A percentile compares a stretch with the other conserved stretches of the same genome.
phyloP scores from a whole-genome alignment of 345 rosid genomes.

The Eucalyptus cloeziana region DNA sequence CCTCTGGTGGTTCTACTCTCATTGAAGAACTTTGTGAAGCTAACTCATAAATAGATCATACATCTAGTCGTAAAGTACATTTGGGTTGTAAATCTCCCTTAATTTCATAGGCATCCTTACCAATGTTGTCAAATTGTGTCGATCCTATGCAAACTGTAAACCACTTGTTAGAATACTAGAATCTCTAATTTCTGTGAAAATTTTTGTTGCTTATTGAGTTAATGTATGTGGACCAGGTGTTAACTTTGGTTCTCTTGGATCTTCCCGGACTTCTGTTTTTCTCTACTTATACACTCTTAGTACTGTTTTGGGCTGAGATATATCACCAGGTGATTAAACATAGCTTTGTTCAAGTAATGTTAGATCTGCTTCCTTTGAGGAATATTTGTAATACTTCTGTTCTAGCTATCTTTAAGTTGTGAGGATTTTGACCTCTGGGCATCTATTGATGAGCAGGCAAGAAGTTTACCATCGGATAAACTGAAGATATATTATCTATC shows the following conservation, averaged over 20 bases:
- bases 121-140: neutral
- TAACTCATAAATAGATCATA: neutral
- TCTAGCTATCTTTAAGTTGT: neutral
- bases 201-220: neutral
- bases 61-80: neutral
- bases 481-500: conserved; percentile 1
- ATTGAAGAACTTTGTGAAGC: neutral
- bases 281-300: conserved; percentile 87
- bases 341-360: neutral
- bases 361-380: neutral
- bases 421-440: neutral
- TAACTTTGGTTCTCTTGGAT: conserved; percentile 53
- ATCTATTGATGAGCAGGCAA: conserved; percentile 40
- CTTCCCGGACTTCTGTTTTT: conserved; percentile 88
- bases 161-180: neutral
- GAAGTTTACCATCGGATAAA: conserved; percentile 7
- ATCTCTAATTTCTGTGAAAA: neutral
- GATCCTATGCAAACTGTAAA: neutral
- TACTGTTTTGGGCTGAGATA: conserved; percentile 99
- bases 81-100: neutral
- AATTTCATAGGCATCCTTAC: neutral
- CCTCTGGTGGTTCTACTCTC: neutral
- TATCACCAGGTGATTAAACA: conserved; percentile 76
- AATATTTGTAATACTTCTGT: neutral
- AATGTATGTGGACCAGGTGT: conserved; percentile 34